These are phyloP conservation scores for Nannochloris sp. DNA, from an alignment of 139 green algal species.

Conservation along the genomic window DNA sequence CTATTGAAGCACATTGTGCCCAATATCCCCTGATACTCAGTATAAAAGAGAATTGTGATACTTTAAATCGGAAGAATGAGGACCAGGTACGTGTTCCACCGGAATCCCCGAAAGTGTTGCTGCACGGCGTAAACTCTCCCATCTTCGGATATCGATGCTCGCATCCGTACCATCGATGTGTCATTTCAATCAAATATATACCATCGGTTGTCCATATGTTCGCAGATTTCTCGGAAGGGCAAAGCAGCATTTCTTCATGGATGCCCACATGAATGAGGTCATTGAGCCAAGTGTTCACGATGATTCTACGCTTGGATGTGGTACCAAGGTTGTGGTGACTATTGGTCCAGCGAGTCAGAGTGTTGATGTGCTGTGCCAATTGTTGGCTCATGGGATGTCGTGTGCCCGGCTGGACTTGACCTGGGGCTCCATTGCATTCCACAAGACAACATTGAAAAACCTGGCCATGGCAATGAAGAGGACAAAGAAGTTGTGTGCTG, in stretches of 20 bases:
- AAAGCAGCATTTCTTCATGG: conserved; percentile 30
- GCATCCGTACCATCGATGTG: too few relatives aligned
- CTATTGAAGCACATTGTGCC: too few relatives aligned
- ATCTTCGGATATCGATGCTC: neutral
- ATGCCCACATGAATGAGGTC: conserved; percentile 22
- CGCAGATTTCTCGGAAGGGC: conserved; percentile 4
- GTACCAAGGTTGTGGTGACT: conserved; percentile 54
- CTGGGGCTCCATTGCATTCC: conserved; percentile 46
- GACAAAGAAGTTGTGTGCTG: conserved; percentile 59
- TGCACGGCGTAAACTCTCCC: neutral
- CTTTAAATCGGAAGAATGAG: too few relatives aligned
- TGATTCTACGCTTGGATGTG: conserved; percentile 9
- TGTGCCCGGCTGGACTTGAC: conserved; percentile 69
- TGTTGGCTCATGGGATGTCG: conserved; percentile 64
- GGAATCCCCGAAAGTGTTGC: too few relatives aligned
- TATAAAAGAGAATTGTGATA: too few relatives aligned
- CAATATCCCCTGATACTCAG: too few relatives aligned
- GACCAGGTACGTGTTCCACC: too few relatives aligned
- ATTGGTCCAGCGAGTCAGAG: conserved; percentile 58
- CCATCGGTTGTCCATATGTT: neutral
- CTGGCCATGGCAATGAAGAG: conserved; percentile 48
- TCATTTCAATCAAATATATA: too few relatives aligned
- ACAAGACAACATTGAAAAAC: conserved; percentile 60
- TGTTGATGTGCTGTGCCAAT: conserved; percentile 43
- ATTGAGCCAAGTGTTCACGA: conserved; percentile 10